These are phyloP conservation scores for Dacryopinax spathularia DNA, from an alignment of 768 basidiomycete genomes.

Conservation along the genomic window DNA sequence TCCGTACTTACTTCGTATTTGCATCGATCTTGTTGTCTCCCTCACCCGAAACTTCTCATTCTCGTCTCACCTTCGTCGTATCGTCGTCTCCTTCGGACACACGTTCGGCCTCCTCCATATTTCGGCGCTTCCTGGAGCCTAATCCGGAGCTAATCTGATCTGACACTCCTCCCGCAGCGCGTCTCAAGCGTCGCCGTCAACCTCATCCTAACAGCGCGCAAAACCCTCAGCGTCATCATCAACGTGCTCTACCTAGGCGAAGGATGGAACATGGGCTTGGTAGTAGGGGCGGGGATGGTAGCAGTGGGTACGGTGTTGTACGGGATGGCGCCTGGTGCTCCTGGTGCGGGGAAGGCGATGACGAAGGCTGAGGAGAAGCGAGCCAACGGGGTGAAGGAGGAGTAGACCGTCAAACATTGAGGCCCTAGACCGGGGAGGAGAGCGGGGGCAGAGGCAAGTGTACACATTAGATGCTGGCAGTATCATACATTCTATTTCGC, in stretches of 20 bases:
- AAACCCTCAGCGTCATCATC: constrained; percentile 64
- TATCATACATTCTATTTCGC: neutral
- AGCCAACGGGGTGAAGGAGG: neutral
- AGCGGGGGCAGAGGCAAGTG: constrained; percentile 2
- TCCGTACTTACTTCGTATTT: too few species aligned
- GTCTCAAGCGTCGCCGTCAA: constrained; percentile 72
- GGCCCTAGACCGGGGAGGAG: neutral
- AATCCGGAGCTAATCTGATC: too few species aligned
- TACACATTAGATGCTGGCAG: neutral
- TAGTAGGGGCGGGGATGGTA: constrained; percentile 57
- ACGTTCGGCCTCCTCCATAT: too few species aligned
- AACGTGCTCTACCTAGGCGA: constrained; percentile 77
- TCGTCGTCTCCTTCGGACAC: too few species aligned
- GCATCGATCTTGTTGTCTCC: too few species aligned
- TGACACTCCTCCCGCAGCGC: constrained; percentile 28
- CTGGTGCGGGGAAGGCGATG: neutral
- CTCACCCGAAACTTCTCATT: neutral
- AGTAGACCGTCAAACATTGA: neutral
- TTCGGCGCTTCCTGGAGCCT: too few species aligned
- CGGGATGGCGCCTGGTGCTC: neutral
- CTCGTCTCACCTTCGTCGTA: neutral
- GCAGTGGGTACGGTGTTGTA: constrained; percentile 54
- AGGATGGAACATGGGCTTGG: constrained; percentile 52
- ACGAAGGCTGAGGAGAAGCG: neutral
- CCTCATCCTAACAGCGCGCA: constrained; percentile 62